Base-by-base conservation (phyloP, 768 basidiomycete genomes). In the Megacollybia marginata region DNA sequence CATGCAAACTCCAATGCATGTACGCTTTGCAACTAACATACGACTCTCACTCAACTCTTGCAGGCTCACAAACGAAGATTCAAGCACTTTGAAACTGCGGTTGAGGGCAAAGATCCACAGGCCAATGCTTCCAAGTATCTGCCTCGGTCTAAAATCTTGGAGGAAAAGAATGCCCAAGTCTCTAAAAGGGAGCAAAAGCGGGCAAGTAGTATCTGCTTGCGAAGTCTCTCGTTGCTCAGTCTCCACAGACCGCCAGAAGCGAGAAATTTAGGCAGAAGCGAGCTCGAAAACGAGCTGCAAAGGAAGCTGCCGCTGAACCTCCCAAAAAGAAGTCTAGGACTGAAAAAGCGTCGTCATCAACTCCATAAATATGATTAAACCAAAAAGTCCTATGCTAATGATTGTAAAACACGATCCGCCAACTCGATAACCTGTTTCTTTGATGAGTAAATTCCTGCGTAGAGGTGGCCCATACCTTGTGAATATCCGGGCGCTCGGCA, bases 401-500 rank as follows among this genome's bases (percentile, higher is more conserved):
- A 77, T 62, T 76, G 80, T 50, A 88, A 59, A 16, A 83, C 80
- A 44, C 70, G 69, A 55, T 88, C 79, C 2, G 86, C 84, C 71
- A 70, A 71, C 57, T 73, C 65, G 48, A 90, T 75, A 36, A 91
- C 80, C 86, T 90, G 52, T 33, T 35, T 31, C 23, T 33, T 43
- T 9, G 18, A 33, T 50, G 47, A 18, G 20, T 40, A 19, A n/a
- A 31, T 3, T 19, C 6, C 16, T 36, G 35, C 48, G 10, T 45
- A 12, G 31, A 18, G 13, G 31, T 48, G 51, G 15, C 28, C n/a
- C 44, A 11, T 55, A 92, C 93, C 78, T 85, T 69, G 54, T 91
- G 80, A 32, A 98, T 93, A 67, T 87, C 82, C 15, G 93, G 93
- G 54, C 96, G 68, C 32, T 91, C 81, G 47, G 74, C 70, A 5